Conservation (phyloP, 352 stramenopile species). For the Globisporangium ultimum region DNA sequence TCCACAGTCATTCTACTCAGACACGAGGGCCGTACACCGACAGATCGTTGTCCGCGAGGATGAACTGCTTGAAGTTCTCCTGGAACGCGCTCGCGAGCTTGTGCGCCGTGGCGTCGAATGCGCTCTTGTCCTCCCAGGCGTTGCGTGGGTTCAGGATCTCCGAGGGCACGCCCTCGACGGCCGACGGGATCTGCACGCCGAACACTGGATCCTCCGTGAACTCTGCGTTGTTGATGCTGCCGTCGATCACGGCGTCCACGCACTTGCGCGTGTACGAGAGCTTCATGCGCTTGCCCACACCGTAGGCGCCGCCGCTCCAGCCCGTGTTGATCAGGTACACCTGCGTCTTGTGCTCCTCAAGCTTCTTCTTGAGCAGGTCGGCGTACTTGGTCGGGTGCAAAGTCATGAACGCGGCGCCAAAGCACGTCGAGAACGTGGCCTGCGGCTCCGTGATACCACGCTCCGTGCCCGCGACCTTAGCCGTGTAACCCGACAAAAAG, state of each 20-base stretch:
- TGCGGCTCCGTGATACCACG: conserved; percentile 48
- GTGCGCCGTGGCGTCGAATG: conserved; percentile 67
- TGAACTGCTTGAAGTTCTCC: conserved; percentile 86
- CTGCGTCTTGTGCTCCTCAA: conserved; percentile 39
- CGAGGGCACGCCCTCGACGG: conserved; percentile 60
- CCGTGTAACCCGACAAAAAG: conserved; percentile 65
- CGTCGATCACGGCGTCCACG: conserved; percentile 70
- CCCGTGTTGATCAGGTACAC: conserved; percentile 92
- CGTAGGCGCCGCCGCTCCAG: conserved; percentile 95
- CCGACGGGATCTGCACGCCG: conserved; percentile 63
- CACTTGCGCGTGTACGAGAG: conserved; percentile 85
- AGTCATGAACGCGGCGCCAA: conserved; percentile 55
- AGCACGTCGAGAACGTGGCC: conserved; percentile 56
- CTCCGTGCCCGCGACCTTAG: conserved; percentile 55
- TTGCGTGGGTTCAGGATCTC: conserved; percentile 76
- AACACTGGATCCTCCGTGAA: conserved; percentile 76
- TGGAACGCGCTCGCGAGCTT: conserved; percentile 78
- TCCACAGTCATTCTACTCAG: conserved; percentile 17
- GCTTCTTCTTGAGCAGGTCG: conserved; percentile 57
- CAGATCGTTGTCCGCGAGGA: conserved; percentile 70
- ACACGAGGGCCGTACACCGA: conserved; percentile 57
- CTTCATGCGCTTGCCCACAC: conserved; percentile 96
- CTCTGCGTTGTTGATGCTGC: conserved; percentile 55
- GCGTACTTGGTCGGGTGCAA: conserved; percentile 55
- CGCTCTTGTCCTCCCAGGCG: conserved; percentile 76